phyloP scores from a whole-genome alignment of 192 early-diverging fungal genomes.

The Kappamyces sp. region DNA sequence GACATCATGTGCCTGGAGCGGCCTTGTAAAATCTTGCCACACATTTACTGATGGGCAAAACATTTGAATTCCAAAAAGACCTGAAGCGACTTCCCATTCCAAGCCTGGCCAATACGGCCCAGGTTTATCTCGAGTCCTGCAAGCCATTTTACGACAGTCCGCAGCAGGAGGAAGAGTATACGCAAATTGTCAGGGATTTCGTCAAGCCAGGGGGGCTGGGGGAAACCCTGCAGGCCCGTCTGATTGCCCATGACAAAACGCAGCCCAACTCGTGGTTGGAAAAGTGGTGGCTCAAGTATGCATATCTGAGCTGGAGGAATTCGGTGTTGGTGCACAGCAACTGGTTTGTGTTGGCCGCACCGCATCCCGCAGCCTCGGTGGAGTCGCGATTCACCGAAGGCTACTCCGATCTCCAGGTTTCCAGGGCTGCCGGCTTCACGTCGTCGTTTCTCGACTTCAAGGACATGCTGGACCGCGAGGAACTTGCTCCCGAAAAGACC shows the following conservation, averaged over 20 bases:
- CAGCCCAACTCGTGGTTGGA: conserved; percentile 14
- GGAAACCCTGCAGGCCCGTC: conserved; percentile 50
- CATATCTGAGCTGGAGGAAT: conserved; percentile 79
- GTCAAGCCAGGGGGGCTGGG: conserved; percentile 28
- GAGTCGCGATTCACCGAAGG: conserved; percentile 22
- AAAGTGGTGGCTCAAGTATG: conserved; percentile 19
- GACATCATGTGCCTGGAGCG: too few relatives aligned
- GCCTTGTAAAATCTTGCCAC: too few relatives aligned
- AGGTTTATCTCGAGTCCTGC: conserved; percentile 60
- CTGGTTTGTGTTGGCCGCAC: conserved; percentile 68
- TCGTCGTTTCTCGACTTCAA: conserved; percentile 65
- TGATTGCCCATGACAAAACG: conserved; percentile 32
- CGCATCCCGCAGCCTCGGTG: conserved; percentile 30
- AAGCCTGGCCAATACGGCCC: conserved; percentile 55
- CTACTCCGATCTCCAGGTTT: conserved; percentile 73
- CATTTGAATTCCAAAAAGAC: conserved; percentile 10
- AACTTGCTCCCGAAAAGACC: conserved; percentile 61
- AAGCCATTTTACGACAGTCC: conserved; percentile 47
- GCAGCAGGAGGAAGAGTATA: conserved; percentile 43
- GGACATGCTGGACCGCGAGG: conserved; percentile 55
- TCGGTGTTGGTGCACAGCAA: conserved; percentile 79
- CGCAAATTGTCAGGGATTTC: conserved; percentile 45
- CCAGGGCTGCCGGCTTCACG: conserved; percentile 70
- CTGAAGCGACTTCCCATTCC: conserved; percentile 71
- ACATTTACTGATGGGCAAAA: too few relatives aligned